These are phyloP conservation scores for Danielia reshetovae DNA, from an alignment of 805 yeast genomes.

Conservation along the genomic window DNA sequence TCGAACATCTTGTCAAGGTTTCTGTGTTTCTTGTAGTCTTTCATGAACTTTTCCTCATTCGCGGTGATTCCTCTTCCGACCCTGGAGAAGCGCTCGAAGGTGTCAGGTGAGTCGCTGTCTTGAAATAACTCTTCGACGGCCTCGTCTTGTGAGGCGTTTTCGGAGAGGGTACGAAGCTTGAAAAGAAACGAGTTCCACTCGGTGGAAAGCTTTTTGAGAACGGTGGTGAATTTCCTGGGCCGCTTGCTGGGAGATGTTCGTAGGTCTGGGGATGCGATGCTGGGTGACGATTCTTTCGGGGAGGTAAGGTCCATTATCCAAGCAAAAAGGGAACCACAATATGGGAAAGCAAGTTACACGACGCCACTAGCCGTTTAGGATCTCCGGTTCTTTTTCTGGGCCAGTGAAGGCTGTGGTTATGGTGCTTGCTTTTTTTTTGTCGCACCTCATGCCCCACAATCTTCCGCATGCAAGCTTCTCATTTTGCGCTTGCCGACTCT, in stretches of 20 bases:
- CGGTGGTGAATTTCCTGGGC: slow-evolving; percentile 14
- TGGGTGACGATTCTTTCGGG: slow-evolving; percentile 11
- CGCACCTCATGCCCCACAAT: too few species aligned
- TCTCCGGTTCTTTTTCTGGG: too few species aligned
- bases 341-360: too few species aligned
- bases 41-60: slow-evolving; percentile 30
- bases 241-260: slow-evolving; percentile 3
- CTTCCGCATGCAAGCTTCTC: too few species aligned
- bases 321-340: too few species aligned
- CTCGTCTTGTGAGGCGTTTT: slow-evolving; percentile 48
- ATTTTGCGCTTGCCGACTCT: too few species aligned
- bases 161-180: slow-evolving; percentile 41
- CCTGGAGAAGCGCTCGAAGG: slow-evolving; percentile 21
- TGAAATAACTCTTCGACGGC: slow-evolving; percentile 48
- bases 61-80: slow-evolving; percentile 11
- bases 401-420: too few species aligned
- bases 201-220: slow-evolving; percentile 36
- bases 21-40: slow-evolving; percentile 28
- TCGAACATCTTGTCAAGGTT: slow-evolving; percentile 31
- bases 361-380: too few species aligned
- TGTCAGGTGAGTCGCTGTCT: slow-evolving; percentile 29
- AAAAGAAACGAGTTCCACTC: slow-evolving; percentile 34
- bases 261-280: slow-evolving; percentile 8
- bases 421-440: too few species aligned
- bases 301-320: slow-evolving; percentile 10